Conservation (phyloP, 2,329 filamentous ascomycete genomes). For the Balansia obtecta region DNA sequence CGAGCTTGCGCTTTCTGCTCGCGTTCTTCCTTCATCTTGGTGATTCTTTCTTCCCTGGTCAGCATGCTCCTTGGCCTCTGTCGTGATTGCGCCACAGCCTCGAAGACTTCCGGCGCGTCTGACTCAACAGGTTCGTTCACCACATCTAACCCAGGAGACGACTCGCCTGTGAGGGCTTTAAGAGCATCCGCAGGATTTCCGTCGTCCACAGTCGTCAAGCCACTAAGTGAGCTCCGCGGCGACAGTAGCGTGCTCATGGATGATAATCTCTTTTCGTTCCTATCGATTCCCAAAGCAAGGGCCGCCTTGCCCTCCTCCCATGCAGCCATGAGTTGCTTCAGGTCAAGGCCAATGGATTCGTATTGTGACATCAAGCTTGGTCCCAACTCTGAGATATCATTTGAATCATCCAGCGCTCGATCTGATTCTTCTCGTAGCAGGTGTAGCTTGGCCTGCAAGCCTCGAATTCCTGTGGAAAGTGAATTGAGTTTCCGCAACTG, state of each 20-base stretch:
- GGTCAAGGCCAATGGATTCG: constrained; percentile 82
- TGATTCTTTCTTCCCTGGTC: constrained; percentile 76
- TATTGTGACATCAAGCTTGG: constrained; percentile 77
- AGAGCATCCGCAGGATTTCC: constrained; percentile 48
- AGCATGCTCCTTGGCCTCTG: constrained; percentile 49
- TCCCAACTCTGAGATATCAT: constrained; percentile 62
- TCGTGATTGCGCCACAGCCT: constrained; percentile 67
- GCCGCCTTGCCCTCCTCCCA: constrained; percentile 85
- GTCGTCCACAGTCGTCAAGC: constrained; percentile 51
- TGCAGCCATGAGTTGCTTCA: constrained; percentile 66
- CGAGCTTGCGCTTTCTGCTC: constrained; percentile 57
- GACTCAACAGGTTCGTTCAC: constrained; percentile 43
- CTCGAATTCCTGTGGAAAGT: constrained; percentile 79
- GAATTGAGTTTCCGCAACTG: constrained; percentile 82
- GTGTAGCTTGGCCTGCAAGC: constrained; percentile 88
- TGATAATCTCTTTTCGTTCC: constrained; percentile 59
- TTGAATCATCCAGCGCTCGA: constrained; percentile 60
- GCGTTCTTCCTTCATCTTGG: constrained; percentile 79
- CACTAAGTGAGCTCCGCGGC: constrained; percentile 51
- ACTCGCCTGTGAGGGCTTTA: constrained; percentile 64
- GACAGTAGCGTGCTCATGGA: constrained; percentile 49
- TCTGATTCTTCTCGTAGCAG: constrained; percentile 84
- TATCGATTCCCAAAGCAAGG: constrained; percentile 68
- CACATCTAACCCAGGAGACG: constrained; percentile 37
- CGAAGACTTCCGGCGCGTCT: constrained; percentile 73